Base-by-base conservation (phyloP, 257 asterid species). In the Buddleja alternifolia region DNA sequence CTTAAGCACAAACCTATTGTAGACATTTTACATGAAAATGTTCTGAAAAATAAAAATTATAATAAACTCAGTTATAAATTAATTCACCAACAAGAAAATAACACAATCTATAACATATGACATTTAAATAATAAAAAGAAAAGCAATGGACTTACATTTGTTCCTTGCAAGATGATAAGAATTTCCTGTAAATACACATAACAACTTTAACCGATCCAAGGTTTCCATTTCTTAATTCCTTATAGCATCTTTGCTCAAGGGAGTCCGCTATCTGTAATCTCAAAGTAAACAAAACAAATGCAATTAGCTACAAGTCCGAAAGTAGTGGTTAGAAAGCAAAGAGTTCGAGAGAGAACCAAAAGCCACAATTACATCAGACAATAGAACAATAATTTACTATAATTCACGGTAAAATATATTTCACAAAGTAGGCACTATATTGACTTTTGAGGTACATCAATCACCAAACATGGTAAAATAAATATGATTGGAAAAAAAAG, bases 241-340 rank as follows among this genome's bases (percentile, higher is more conserved):
- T 91, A 77, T 88, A 94, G 86, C 96, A 94, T 80, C 87, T 85
- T 83, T 91, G 97, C 84, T 94, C 99, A 25, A 94, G 92, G 76
- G 91, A 77, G 72, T 71, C 81, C 15, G 96, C 87, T 55, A 94
- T 94, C 99, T 94, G 78, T 60, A 75, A 77, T 65, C 67, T 50
- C 66, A 70, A 59, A 66, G 71, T 32, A 81, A 61, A 67, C 56
- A 63, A 69, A 59, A 63, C 34, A 25, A 55, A 36, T 3, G 32
- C 16, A 8, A 37, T 10, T 41, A 41, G 25, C 10, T 19, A 66
- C 29, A 47, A 37, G 40, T 4, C 15, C 3, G 23, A 19, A 25
- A 15, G 9, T 32, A 32, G 59, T 23, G 47, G 41, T 34, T 8
- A 59, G 25, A 46, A 24, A 37, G 14, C 19, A 48, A 37, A 46